Conservation (phyloP, 2,329 filamentous ascomycete genomes). For the Venturia nashicola region DNA sequence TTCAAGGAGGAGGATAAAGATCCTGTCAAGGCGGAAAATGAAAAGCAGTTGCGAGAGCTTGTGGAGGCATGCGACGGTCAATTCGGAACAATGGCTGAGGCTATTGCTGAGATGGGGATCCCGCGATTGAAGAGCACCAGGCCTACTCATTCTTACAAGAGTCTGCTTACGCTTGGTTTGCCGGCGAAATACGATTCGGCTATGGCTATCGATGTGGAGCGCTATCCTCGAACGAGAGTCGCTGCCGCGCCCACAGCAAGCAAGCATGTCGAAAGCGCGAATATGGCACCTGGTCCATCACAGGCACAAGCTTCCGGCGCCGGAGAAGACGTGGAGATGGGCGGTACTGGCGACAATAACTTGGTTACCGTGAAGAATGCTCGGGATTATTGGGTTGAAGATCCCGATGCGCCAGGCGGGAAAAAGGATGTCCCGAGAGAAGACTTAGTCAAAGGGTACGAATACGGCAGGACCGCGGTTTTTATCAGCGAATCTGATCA, state of each 20-base stretch:
- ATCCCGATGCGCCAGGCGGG: slow-evolving; percentile 60
- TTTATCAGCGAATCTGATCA: slow-evolving; percentile 77
- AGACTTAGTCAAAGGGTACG: slow-evolving; percentile 81
- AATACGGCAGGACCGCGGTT: slow-evolving; percentile 86
- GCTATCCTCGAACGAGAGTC: slow-evolving; percentile 76
- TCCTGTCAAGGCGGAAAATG: slow-evolving; percentile 50
- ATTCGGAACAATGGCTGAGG: slow-evolving; percentile 78
- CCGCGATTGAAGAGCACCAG: slow-evolving; percentile 66
- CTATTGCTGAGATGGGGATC: slow-evolving; percentile 64
- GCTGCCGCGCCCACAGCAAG: slow-evolving; percentile 65
- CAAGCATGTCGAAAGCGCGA: slow-evolving; percentile 51
- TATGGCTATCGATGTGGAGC: slow-evolving; percentile 73
- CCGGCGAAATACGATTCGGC: slow-evolving; percentile 55
- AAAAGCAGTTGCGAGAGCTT: slow-evolving; percentile 52
- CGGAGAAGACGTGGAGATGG: slow-evolving; percentile 19
- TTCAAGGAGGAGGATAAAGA: slow-evolving; percentile 87
- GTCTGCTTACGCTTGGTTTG: slow-evolving; percentile 68
- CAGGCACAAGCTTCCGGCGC: slow-evolving; percentile 42
- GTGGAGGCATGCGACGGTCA: slow-evolving; percentile 57
- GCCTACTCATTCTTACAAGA: slow-evolving; percentile 69
- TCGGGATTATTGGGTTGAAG: slow-evolving; percentile 70
- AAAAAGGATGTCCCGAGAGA: slow-evolving; percentile 74
- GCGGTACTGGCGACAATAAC: slow-evolving; percentile 23
- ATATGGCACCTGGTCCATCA: slow-evolving; percentile 18
- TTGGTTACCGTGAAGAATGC: slow-evolving; percentile 63